Evolutionary conservation across 2,329 filamentous ascomycete species (phyloP).

Genomic region (Verticillium nonalfalfae): DNA sequence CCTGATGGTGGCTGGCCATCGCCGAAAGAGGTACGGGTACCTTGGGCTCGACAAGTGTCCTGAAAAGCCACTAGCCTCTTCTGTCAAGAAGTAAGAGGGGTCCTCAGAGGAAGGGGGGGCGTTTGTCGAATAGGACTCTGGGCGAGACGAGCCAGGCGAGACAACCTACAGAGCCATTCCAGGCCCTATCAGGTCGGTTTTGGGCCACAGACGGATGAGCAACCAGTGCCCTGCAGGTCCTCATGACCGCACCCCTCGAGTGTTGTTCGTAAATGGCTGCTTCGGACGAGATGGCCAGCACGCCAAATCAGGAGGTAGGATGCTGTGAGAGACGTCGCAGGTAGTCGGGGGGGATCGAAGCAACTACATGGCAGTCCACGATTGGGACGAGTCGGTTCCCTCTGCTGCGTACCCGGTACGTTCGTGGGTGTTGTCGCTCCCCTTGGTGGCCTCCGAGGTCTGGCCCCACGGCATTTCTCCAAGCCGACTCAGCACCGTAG

Average conservation of each 20-base stretch:
- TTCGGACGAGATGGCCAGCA: background rate
- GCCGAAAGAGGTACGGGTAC: background rate
- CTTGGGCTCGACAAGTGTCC: background rate
- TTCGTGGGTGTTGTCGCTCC: background rate
- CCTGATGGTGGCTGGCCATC: background rate
- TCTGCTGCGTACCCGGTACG: background rate
- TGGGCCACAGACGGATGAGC: background rate
- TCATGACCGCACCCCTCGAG: background rate
- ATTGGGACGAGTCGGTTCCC: background rate
- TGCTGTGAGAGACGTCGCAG: background rate
- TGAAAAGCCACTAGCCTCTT: background rate
- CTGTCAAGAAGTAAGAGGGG: background rate
- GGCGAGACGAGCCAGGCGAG: background rate
- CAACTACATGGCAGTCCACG: background rate
- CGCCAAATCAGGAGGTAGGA: background rate
- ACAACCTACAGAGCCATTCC: background rate
- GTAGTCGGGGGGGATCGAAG: background rate
- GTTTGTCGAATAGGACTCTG: background rate
- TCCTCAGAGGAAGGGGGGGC: background rate
- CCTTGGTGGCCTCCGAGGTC: background rate
- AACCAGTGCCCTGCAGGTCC: background rate
- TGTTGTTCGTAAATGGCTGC: background rate
- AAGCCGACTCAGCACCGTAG: background rate
- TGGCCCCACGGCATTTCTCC: background rate
- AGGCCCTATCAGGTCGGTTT: background rate